Evolutionary conservation across 2,329 filamentous ascomycete genomes (phyloP).

Genomic region (Calonectria hongkongensis): DNA sequence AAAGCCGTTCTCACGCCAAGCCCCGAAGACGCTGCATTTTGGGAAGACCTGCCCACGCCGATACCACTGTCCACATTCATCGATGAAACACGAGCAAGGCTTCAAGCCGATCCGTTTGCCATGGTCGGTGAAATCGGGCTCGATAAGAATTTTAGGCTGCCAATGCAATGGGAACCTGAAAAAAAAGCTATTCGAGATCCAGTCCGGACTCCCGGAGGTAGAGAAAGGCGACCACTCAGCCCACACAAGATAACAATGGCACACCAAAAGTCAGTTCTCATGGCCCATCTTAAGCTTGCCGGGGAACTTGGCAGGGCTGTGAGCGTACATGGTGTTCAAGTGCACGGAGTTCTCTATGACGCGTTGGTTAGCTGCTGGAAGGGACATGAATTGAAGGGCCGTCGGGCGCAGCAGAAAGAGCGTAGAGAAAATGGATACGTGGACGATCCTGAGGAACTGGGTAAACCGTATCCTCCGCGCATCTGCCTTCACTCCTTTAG

Average conservation of each 20-base stretch:
- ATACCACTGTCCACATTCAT: slow-evolving; percentile 74
- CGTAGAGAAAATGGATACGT: slow-evolving; percentile 35
- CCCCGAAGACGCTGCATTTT: slow-evolving; percentile 46
- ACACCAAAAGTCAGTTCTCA: slow-evolving; percentile 79
- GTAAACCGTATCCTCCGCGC: slow-evolving; percentile 80
- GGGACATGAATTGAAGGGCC: slow-evolving; percentile 76
- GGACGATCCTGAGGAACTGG: slow-evolving; percentile 55
- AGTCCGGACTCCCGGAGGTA: slow-evolving; percentile 76
- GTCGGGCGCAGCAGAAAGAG: slow-evolving; percentile 64
- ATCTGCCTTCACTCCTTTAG: slow-evolving; percentile 95
- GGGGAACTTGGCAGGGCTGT: slow-evolving; percentile 78
- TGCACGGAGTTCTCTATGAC: slow-evolving; percentile 80
- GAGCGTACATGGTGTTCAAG: slow-evolving; percentile 82
- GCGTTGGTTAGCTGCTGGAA: slow-evolving; percentile 76
- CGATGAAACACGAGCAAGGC: slow-evolving; percentile 69
- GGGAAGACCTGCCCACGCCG: slow-evolving; percentile 72
- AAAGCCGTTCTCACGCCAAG: slow-evolving; percentile 41
- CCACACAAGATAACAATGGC: slow-evolving; percentile 77
- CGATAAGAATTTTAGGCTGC: slow-evolving; percentile 83
- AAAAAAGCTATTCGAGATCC: slow-evolving; percentile 45
- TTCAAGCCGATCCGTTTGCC: slow-evolving; percentile 75
- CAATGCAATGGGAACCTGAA: slow-evolving; percentile 70
- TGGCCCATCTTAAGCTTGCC: slow-evolving; percentile 79
- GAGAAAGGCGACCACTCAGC: slow-evolving; percentile 80
- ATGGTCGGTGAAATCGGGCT: slow-evolving; percentile 85